A percentile compares a stretch with the other conserved stretches of the same genome.
Conservation (phyloP, 2,329 filamentous ascomycete species). For the Phoma sp. region DNA sequence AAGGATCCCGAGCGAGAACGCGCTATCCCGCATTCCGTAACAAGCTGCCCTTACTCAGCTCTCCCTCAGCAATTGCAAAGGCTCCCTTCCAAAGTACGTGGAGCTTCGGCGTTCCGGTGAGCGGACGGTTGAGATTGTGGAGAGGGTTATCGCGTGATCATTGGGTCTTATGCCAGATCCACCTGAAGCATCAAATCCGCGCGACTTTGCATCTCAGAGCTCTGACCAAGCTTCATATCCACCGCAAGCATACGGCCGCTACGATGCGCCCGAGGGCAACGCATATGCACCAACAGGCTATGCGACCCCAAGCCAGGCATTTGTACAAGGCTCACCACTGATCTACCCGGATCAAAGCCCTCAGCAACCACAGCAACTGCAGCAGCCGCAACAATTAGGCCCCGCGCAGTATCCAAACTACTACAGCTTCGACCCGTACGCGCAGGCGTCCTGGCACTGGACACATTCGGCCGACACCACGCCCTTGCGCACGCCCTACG, state of each 20-base stretch:
- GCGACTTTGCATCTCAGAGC: constrained; percentile 44
- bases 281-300: constrained; percentile 30
- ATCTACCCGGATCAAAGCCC: constrained; percentile 28
- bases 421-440: constrained; percentile 33
- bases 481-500: constrained; percentile 48
- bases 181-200: constrained; percentile 27
- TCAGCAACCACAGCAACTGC: constrained; percentile 28
- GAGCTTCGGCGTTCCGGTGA: constrained; percentile 14
- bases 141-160: constrained; percentile 13
- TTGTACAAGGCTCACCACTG: constrained; percentile 26
- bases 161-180: constrained; percentile 41
- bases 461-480: constrained; percentile 44
- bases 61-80: constrained; percentile 28
- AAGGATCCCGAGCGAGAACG: background rate
- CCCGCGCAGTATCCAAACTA: constrained; percentile 25
- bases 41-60: constrained; percentile 32
- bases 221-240: constrained; percentile 41
- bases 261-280: constrained; percentile 34
- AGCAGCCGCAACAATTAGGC: constrained; percentile 25
- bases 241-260: constrained; percentile 30
- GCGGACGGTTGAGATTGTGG: constrained; percentile 25
- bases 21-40: constrained; percentile 12
- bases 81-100: constrained; percentile 5
- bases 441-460: constrained; percentile 50
- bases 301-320: constrained; percentile 23